Conservation (phyloP, 2,329 filamentous ascomycete species). For the Sporothrix pseudoabietina region DNA sequence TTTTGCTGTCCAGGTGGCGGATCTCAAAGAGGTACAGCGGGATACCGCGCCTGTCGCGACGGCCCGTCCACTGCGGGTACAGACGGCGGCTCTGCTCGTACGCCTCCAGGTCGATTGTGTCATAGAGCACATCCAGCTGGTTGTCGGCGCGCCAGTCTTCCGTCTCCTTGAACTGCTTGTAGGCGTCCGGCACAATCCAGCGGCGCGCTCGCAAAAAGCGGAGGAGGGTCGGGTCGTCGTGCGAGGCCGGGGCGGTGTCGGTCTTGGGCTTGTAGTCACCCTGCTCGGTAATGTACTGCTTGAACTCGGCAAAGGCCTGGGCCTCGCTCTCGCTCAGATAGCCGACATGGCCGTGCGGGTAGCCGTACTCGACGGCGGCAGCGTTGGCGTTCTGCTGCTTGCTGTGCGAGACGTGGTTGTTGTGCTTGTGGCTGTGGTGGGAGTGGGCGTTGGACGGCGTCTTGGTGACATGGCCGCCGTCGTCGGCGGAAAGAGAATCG, state of each 20-base stretch:
- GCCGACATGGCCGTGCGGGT: constrained; percentile 77
- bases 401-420: constrained; percentile 3
- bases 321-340: constrained; percentile 72
- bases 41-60: constrained; percentile 80
- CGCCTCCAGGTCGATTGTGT: constrained; percentile 80
- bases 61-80: constrained; percentile 95
- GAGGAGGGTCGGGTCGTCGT: constrained; percentile 75
- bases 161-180: constrained; percentile 81
- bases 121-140: constrained; percentile 75
- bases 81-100: constrained; percentile 79
- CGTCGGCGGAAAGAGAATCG: constrained; percentile 22
- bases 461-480: constrained; percentile 25
- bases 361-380: constrained; percentile 49
- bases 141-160: constrained; percentile 85
- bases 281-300: constrained; percentile 64
- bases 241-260: constrained; percentile 55
- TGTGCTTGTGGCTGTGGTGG: constrained; percentile 23
- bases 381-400: constrained; percentile 31
- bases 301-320: constrained; percentile 70
- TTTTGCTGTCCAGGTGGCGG: constrained; percentile 77
- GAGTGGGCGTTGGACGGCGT: constrained; percentile 26
- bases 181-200: constrained; percentile 76
- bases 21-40: constrained; percentile 92
- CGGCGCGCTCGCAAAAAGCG: constrained; percentile 84
- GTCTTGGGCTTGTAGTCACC: constrained; percentile 60